Evolutionary conservation across 176 grass and related monocot species (phyloP), one percentile per base, ranked within the genome.

Genomic region (Urochloa ruziziensis): DNA sequence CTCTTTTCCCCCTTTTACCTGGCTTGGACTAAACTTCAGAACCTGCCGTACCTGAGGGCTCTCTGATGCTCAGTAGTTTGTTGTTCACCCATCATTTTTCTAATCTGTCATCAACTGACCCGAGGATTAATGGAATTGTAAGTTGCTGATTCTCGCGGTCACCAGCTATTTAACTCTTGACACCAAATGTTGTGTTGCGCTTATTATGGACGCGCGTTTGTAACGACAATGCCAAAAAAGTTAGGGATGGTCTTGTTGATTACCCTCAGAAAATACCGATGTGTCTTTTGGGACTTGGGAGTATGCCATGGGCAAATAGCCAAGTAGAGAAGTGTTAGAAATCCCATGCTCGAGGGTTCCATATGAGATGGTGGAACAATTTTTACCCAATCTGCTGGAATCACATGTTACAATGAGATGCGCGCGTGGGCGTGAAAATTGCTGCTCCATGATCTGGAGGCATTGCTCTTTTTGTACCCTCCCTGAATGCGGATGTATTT

Each of bases 101-200:
- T 46, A 77, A 8, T 65, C 17, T 67, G 29, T 40, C 8, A 0
- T 30, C 36, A 12, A 25, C 62, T 25, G 13, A 23, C 62, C 59
- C 19, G 66, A 83, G 66, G 34, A 44, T 66, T 76, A 7, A 36
- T 71, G 14, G 8, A 88, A 74, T 66, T 73, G 73, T 83, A 73
- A 83, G 35, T 65, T 79, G 3, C 63, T 44, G 28, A 66, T 84
- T 79, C 74, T 88, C 57, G 27, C 0, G 43, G 66, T 44, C 54
- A 57, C 70, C 78, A 47, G 40, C 68, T 48, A 52, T 75, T 16
- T 29, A 5, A 75, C 27, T 58, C 27, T 57, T 44, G 32, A 62
- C 44, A 13, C 53, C 18, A 37, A 33, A 19, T 67, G 48, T n/a
- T 23, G 61, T 18, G 19, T 28, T 42, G 81, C 10, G 1, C 30